A percentile compares a stretch with the other conserved stretches of the same genome.
Evolutionary conservation across 2,329 filamentous ascomycete species (phyloP).

Genomic region (Penicillium sp.): DNA sequence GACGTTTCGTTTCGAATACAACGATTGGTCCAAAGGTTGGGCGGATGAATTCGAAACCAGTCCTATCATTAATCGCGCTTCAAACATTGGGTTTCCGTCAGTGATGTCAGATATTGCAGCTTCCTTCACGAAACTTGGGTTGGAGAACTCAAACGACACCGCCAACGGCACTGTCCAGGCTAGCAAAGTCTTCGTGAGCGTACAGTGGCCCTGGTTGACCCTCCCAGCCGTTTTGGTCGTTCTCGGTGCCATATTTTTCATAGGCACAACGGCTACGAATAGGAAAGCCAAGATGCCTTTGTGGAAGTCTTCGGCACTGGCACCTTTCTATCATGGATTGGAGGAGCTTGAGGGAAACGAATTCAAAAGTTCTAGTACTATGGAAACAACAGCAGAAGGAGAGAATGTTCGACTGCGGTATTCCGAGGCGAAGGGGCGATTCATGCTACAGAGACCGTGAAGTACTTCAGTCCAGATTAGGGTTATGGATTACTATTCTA

Average conservation of each 20-base stretch:
- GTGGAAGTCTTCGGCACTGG: constrained; percentile 5
- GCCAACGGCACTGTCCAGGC: not conserved
- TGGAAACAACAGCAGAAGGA: too few relatives aligned
- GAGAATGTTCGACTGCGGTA: too few relatives aligned
- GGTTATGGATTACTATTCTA: too few relatives aligned
- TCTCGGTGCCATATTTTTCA: not conserved
- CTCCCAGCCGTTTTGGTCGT: not conserved
- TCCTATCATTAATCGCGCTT: too few relatives aligned
- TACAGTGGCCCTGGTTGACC: constrained; percentile 1
- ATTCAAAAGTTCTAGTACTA: too few relatives aligned
- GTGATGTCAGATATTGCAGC: constrained; percentile 1
- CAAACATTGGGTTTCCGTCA: not conserved
- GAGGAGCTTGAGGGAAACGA: too few relatives aligned
- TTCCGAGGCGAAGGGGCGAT: too few relatives aligned
- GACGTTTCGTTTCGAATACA: too few relatives aligned
- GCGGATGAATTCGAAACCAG: too few relatives aligned
- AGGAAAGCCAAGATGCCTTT: not conserved
- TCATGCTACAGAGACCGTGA: too few relatives aligned
- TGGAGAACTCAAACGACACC: not conserved
- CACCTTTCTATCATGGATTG: not conserved
- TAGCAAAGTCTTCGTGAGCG: not conserved
- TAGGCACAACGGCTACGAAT: not conserved
- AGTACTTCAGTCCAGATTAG: too few relatives aligned
- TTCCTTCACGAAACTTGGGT: not conserved
- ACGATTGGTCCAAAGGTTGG: too few relatives aligned